These are phyloP conservation scores for Trichothecium sympodiale DNA, from an alignment of 2,329 filamentous ascomycete species.

Conservation along the genomic window DNA sequence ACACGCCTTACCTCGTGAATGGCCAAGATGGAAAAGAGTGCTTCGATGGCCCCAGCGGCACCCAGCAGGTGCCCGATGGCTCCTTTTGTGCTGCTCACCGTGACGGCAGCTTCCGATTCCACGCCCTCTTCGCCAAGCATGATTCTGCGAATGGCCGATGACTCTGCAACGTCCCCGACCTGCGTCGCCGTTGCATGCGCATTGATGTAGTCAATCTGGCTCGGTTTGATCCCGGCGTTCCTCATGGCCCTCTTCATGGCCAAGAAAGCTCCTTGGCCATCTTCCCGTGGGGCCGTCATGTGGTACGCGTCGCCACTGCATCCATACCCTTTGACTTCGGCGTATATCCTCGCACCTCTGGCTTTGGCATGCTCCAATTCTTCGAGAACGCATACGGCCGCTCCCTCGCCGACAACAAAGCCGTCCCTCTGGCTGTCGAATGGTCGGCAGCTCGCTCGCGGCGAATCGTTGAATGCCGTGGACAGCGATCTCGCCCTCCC, in stretches of 20 bases:
- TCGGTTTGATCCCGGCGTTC: slow-evolving; percentile 58
- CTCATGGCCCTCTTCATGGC: slow-evolving; percentile 79
- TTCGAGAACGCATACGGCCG: slow-evolving; percentile 79
- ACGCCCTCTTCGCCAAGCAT: slow-evolving; percentile 65
- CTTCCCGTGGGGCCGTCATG: slow-evolving; percentile 78
- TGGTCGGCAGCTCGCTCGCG: slow-evolving; percentile 64
- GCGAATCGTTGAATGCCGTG: slow-evolving; percentile 66
- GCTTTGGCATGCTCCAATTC: slow-evolving; percentile 78
- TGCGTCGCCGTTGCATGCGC: slow-evolving; percentile 86
- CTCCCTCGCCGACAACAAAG: slow-evolving; percentile 89
- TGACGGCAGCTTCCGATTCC: slow-evolving; percentile 49
- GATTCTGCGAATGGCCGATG: slow-evolving; percentile 65
- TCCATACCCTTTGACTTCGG: slow-evolving; percentile 81
- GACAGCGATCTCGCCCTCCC: slow-evolving; percentile 77
- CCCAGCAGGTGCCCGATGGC: slow-evolving; percentile 86
- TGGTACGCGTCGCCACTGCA: slow-evolving; percentile 85
- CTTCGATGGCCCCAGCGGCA: slow-evolving; percentile 82
- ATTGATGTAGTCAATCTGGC: slow-evolving; percentile 79
- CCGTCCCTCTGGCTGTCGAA: slow-evolving; percentile 74
- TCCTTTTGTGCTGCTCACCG: slow-evolving; percentile 89
- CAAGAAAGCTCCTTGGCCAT: slow-evolving; percentile 69
- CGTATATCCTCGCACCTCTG: slow-evolving; percentile 73
- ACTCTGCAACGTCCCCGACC: slow-evolving; percentile 82
- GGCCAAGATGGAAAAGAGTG: slow-evolving; percentile 72
- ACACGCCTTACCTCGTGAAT: slow-evolving; percentile 57